Percentiles rank a stretch among this genome's conserved stretches.
Conservation (phyloP, 768 basidiomycete species). For the Phaffia australis region DNA sequence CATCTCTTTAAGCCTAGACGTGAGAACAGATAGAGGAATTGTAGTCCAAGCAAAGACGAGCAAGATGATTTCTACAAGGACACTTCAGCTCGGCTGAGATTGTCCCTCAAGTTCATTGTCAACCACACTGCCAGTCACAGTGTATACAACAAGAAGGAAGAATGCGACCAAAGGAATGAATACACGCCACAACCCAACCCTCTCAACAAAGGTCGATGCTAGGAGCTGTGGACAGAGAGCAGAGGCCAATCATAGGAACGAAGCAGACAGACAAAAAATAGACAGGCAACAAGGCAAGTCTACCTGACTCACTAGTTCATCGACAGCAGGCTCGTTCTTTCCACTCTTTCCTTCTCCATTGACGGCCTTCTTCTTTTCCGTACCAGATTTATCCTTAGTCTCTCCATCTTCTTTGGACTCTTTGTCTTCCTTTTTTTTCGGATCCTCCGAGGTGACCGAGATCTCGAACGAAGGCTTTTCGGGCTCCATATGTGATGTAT, state of each 20-base stretch:
- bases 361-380: constrained; percentile 21
- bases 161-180: too few relatives aligned
- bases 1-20: constrained; percentile 9
- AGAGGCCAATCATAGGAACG: too few relatives aligned
- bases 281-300: too few relatives aligned
- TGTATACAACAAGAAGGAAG: too few relatives aligned
- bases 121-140: too few relatives aligned
- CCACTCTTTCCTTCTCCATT: constrained; percentile 35
- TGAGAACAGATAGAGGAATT: background rate
- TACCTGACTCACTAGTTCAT: constrained; percentile 58
- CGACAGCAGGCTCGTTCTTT: constrained; percentile 45
- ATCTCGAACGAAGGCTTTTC: constrained; percentile 30
- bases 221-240: too few relatives aligned
- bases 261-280: background rate
- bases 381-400: constrained; percentile 29
- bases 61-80: background rate
- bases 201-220: too few relatives aligned
- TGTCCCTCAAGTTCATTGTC: background rate
- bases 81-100: background rate
- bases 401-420: constrained; percentile 44
- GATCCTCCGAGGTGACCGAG: constrained; percentile 40
- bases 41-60: too few relatives aligned
- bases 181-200: too few relatives aligned
- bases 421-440: constrained; percentile 48
- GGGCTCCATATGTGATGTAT: constrained; percentile 14